A percentile compares a stretch with the other conserved stretches of the same genome.
Evolutionary conservation across 768 basidiomycete species (phyloP).

Genomic region (Auriculariales sp.): DNA sequence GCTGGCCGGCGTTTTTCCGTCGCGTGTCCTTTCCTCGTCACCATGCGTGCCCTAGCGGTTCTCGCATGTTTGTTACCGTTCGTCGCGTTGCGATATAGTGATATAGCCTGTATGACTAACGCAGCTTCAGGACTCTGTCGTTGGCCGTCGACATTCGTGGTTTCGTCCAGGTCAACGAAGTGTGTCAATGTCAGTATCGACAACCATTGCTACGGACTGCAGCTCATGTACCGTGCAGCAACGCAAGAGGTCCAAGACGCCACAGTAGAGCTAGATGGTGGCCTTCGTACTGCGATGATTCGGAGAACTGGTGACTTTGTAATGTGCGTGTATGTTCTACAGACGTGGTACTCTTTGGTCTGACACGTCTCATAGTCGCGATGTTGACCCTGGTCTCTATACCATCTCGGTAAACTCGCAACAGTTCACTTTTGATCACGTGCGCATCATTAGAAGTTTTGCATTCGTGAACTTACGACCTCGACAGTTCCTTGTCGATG

Average conservation of each 20-base stretch:
- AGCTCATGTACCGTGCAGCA: slow-evolving; percentile 8
- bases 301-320: slow-evolving; percentile 43
- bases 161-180: slow-evolving; percentile 53
- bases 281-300: slow-evolving; percentile 33
- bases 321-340: slow-evolving; percentile 33
- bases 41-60: too few relatives aligned
- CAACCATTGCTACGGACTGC: slow-evolving; percentile 2
- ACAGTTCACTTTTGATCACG: slow-evolving; percentile 59
- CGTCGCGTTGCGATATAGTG: too few relatives aligned
- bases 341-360: neutral
- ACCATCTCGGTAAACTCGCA: slow-evolving; percentile 52
- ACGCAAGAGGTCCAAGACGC: slow-evolving; percentile 29
- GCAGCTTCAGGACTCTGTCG: slow-evolving; percentile 7
- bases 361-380: slow-evolving; percentile 29
- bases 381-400: slow-evolving; percentile 56
- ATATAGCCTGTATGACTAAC: too few relatives aligned
- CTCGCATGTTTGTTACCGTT: too few relatives aligned
- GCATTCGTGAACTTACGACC: neutral
- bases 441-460: slow-evolving; percentile 13
- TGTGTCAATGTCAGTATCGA: slow-evolving; percentile 37
- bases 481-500: slow-evolving; percentile 51
- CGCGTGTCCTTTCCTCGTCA: too few relatives aligned
- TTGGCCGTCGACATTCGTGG: slow-evolving; percentile 44
- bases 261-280: slow-evolving; percentile 47
- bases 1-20: too few relatives aligned